Percentiles rank a stretch among this genome's conserved stretches.
Conservation (phyloP, 257 asterid species). For the Cynanchum wilfordii region DNA sequence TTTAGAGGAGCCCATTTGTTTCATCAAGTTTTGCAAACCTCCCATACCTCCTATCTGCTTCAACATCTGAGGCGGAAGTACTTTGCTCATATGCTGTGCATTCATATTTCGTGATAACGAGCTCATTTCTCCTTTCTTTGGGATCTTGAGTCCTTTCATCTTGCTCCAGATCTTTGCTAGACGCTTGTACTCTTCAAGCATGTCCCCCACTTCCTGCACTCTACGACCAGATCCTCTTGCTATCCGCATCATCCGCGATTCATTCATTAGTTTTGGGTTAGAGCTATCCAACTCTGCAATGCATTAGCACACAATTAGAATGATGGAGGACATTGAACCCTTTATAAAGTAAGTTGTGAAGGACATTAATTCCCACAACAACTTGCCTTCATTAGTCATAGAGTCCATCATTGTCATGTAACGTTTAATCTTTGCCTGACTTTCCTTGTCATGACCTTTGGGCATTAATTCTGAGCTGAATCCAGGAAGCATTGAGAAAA, state of each 20-base stretch:
- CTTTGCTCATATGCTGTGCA: slow-evolving; percentile 94
- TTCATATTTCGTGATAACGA: slow-evolving; percentile 74
- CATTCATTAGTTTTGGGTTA: slow-evolving; percentile 78
- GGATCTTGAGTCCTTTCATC: slow-evolving; percentile 97
- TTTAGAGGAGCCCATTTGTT: slow-evolving; percentile 79
- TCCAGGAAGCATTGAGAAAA: slow-evolving; percentile 96
- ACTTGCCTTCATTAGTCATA: slow-evolving; percentile 90
- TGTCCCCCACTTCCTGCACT: slow-evolving; percentile 75
- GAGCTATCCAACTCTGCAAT: slow-evolving; percentile 85
- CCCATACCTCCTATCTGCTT: slow-evolving; percentile 97
- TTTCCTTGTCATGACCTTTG: slow-evolving; percentile 87
- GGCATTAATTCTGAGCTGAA: slow-evolving; percentile 92
- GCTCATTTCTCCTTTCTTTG: slow-evolving; percentile 95
- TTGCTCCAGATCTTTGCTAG: slow-evolving; percentile 90
- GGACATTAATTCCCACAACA: background rate
- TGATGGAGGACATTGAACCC: background rate
- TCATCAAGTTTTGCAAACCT: slow-evolving; percentile 88
- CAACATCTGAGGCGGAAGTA: slow-evolving; percentile 88
- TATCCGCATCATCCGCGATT: slow-evolving; percentile 73
- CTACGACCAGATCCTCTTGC: slow-evolving; percentile 90
- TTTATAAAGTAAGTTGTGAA: background rate
- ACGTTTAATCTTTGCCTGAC: slow-evolving; percentile 82
- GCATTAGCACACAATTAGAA: background rate
- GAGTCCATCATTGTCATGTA: slow-evolving; percentile 99
- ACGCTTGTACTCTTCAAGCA: slow-evolving; percentile 92